These are phyloP conservation scores for Arabis hirsuta DNA, from an alignment of 345 rosid genomes.

Conservation along the genomic window DNA sequence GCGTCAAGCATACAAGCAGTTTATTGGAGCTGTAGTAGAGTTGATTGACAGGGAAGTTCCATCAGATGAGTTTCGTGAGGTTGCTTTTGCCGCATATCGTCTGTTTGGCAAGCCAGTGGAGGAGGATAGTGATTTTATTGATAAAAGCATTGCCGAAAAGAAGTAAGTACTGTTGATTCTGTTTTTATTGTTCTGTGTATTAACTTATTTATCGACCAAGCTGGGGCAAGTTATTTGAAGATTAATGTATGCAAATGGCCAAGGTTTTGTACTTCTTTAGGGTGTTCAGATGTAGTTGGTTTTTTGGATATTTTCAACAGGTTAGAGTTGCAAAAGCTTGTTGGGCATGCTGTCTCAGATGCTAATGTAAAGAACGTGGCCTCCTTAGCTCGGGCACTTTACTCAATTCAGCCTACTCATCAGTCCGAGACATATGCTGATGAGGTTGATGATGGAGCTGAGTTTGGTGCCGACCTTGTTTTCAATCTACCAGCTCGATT, in stretches of 20 bases:
- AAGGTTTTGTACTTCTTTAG: slow-evolving; percentile 1
- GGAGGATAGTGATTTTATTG: slow-evolving; percentile 43
- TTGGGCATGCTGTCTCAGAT: slow-evolving; percentile 67
- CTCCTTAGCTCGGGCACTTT: slow-evolving; percentile 61
- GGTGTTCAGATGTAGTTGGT: slow-evolving; percentile 13
- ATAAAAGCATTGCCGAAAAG: slow-evolving; percentile 47
- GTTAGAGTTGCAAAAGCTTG: slow-evolving; percentile 68
- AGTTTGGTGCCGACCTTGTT: slow-evolving; percentile 81
- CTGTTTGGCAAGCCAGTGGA: slow-evolving; percentile 57
- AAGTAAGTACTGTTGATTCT: slow-evolving; percentile 39
- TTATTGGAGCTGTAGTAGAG: slow-evolving; percentile 76
- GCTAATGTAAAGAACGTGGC: slow-evolving; percentile 58
- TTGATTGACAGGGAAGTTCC: slow-evolving; percentile 73
- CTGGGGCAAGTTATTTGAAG: neutral
- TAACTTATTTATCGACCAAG: neutral
- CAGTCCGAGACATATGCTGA: slow-evolving; percentile 45
- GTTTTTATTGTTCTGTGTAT: neutral
- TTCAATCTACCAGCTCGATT: slow-evolving; percentile 82
- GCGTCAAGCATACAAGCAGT: slow-evolving; percentile 79
- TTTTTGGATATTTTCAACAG: slow-evolving; percentile 49
- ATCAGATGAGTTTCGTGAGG: slow-evolving; percentile 81
- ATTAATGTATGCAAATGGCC: slow-evolving; percentile 18
- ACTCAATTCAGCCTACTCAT: slow-evolving; percentile 56
- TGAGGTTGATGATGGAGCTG: slow-evolving; percentile 52
- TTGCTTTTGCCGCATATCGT: slow-evolving; percentile 59